Conservation (phyloP, 371 early-diverging fungal genomes). For the Catenaria anguillulae region DNA sequence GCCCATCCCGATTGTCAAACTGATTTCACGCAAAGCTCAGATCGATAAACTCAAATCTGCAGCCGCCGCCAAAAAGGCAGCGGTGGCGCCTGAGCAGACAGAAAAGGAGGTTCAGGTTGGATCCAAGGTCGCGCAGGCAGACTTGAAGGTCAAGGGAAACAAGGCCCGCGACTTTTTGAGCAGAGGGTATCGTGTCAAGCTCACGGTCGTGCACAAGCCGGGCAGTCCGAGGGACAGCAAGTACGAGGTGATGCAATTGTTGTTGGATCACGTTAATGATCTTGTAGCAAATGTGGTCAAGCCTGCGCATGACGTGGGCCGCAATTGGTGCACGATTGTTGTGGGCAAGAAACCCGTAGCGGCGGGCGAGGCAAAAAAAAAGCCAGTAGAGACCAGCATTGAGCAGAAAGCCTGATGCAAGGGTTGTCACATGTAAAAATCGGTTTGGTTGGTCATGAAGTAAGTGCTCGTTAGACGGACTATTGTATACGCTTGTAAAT, state of each 20-base stretch:
- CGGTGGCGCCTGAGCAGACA: background rate
- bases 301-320: background rate
- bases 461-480: too few species aligned
- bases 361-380: too few species aligned
- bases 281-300: background rate
- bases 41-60: background rate
- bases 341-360: background rate
- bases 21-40: background rate
- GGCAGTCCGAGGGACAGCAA: background rate
- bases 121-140: background rate
- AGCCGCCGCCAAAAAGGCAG: too few species aligned
- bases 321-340: background rate
- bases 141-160: background rate
- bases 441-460: too few species aligned
- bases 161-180: background rate
- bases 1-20: background rate
- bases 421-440: too few species aligned
- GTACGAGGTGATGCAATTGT: background rate
- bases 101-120: background rate
- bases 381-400: too few species aligned
- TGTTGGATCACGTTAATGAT: background rate
- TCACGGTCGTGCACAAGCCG: background rate
- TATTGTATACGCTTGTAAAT: too few species aligned
- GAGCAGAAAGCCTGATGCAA: too few species aligned
- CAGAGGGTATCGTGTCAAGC: background rate